Conservation (phyloP, 495 filamentous ascomycete genomes). For the Niebla homalea region DNA sequence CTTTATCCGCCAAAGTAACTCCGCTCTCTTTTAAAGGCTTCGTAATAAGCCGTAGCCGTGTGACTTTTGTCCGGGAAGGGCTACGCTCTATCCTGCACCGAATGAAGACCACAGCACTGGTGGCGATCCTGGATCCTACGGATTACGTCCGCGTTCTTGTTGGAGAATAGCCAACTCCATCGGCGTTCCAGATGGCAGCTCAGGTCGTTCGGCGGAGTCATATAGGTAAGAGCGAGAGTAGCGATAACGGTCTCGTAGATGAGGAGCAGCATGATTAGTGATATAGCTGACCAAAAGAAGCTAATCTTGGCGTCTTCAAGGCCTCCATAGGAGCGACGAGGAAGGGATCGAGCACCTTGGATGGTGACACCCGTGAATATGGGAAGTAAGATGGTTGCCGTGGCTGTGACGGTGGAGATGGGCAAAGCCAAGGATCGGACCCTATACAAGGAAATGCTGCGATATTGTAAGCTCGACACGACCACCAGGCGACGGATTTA, state of each 20-base stretch:
- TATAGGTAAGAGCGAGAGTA: slow-evolving; percentile 14
- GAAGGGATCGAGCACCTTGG: neutral
- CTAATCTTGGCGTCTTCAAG: neutral
- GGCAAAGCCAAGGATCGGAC: slow-evolving; percentile 2
- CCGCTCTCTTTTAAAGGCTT: slow-evolving; percentile 6
- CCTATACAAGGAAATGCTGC: slow-evolving; percentile 1
- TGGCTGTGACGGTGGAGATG: slow-evolving; percentile 3
- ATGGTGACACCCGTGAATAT: slow-evolving; percentile 11
- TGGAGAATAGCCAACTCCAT: slow-evolving; percentile 10
- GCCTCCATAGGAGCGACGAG: neutral
- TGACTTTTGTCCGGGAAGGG: slow-evolving; percentile 10
- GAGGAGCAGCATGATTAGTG: slow-evolving; percentile 10
- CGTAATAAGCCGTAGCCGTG: slow-evolving; percentile 7
- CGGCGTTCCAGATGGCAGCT: slow-evolving; percentile 8
- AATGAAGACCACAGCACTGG: slow-evolving; percentile 16
- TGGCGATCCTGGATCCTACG: slow-evolving; percentile 17
- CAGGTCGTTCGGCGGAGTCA: slow-evolving; percentile 6
- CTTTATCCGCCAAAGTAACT: slow-evolving; percentile 20
- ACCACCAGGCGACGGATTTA: neutral
- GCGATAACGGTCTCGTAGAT: slow-evolving; percentile 19
- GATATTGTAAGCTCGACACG: neutral
- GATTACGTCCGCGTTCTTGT: slow-evolving; percentile 10
- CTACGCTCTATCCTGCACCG: slow-evolving; percentile 11
- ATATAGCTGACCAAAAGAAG: slow-evolving; percentile 4
- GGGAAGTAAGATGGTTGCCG: slow-evolving; percentile 15